Conservation (phyloP, 2,329 filamentous ascomycete species). For the Aspergillus tubingensis region DNA sequence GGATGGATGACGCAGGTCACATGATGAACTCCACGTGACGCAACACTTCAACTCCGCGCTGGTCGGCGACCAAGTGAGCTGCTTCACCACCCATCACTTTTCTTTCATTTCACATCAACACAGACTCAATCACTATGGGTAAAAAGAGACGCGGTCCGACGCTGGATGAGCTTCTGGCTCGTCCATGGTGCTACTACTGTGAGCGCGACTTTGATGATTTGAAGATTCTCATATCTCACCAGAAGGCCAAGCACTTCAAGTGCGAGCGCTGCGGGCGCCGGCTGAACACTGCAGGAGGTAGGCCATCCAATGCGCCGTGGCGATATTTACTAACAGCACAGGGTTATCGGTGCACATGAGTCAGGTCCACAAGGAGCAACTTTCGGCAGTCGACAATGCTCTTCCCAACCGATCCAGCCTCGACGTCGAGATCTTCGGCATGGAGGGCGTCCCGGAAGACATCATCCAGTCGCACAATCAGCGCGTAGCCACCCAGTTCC, state of each 20-base stretch:
- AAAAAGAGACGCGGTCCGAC: constrained; percentile 90
- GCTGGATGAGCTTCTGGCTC: constrained; percentile 81
- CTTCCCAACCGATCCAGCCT: constrained; percentile 81
- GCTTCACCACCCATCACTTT: background rate
- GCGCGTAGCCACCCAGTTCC: constrained; percentile 80
- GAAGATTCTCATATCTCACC: constrained; percentile 94
- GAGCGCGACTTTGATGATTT: constrained; percentile 97
- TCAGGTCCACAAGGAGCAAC: constrained; percentile 94
- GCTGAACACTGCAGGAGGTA: constrained; percentile 92
- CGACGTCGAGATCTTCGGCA: constrained; percentile 95
- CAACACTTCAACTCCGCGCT: background rate
- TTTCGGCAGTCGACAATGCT: constrained; percentile 87
- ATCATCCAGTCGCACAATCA: constrained; percentile 81
- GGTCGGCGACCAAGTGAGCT: too few species aligned
- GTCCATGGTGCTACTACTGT: constrained; percentile 99
- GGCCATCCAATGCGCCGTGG: constrained; percentile 28
- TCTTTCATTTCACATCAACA: background rate
- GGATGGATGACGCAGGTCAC: background rate
- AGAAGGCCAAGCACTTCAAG: constrained; percentile 99
- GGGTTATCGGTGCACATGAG: constrained; percentile 96
- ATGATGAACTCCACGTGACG: background rate
- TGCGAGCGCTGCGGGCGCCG: constrained; percentile 87
- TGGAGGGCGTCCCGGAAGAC: constrained; percentile 93
- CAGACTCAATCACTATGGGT: constrained; percentile 59
- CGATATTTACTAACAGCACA: constrained; percentile 37